phyloP scores from a whole-genome alignment of 2,329 filamentous ascomycete genomes.

The Beauveria scarabaeidicola region DNA sequence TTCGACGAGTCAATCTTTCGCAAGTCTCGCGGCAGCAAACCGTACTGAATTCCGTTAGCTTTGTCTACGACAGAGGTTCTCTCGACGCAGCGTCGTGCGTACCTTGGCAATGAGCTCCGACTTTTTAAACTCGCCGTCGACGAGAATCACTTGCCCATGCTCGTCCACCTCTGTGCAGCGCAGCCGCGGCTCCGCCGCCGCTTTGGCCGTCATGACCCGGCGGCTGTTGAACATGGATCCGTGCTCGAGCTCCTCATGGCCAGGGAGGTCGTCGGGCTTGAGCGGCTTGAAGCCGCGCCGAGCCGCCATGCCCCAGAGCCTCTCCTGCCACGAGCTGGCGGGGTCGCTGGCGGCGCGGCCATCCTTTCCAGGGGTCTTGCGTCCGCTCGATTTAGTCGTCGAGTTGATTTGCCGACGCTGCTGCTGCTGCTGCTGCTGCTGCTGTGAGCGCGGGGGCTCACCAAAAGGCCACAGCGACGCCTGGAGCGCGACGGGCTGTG shows the following conservation, averaged over 20 bases:
- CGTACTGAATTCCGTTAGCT: conserved; percentile 51
- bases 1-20: conserved; percentile 97
- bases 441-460: conserved; percentile 14
- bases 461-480: conserved; percentile 22
- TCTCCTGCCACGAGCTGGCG: conserved; percentile 38
- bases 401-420: conserved; percentile 19
- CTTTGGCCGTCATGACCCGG: conserved; percentile 63
- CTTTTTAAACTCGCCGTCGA: conserved; percentile 96
- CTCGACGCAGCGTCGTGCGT: conserved; percentile 10
- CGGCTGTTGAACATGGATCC: conserved; percentile 56
- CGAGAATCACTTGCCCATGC: conserved; percentile 80
- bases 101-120: conserved; percentile 93
- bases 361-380: neutral
- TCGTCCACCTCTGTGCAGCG: conserved; percentile 94
- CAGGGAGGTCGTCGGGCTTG: conserved; percentile 52
- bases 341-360: conserved; percentile 4
- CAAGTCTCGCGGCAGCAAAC: conserved; percentile 83
- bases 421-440: conserved; percentile 12
- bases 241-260: conserved; percentile 3
- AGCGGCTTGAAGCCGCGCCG: conserved; percentile 32
- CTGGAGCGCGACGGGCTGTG: conserved; percentile 15
- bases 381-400: neutral
- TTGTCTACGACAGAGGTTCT: neutral
- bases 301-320: conserved; percentile 35
- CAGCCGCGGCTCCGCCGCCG: conserved; percentile 74